Evolutionary conservation across 768 basidiomycete species (phyloP).

Genomic region (Boletus insuetus): DNA sequence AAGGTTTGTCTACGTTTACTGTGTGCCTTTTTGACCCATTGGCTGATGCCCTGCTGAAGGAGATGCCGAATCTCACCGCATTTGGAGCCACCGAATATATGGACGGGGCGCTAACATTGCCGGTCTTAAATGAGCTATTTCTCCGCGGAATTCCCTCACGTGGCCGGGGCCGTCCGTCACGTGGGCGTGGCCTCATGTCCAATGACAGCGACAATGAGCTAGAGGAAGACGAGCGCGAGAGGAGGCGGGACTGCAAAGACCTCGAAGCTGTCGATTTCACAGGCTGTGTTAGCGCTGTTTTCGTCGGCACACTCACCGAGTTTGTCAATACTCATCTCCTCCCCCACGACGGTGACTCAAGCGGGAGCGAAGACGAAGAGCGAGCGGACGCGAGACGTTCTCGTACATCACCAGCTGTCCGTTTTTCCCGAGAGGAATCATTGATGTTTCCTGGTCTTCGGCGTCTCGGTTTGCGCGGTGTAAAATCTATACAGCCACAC

Average conservation of each 20-base stretch:
- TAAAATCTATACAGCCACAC: slow-evolving; percentile 70
- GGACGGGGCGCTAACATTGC: slow-evolving; percentile 85
- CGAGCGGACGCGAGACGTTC: slow-evolving; percentile 30
- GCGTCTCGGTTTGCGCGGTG: slow-evolving; percentile 79
- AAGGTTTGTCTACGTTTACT: slow-evolving; percentile 49
- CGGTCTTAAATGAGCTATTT: slow-evolving; percentile 87
- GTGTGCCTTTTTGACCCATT: not conserved
- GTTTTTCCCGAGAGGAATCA: slow-evolving; percentile 44
- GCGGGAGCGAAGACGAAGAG: slow-evolving; percentile 42
- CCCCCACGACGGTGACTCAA: slow-evolving; percentile 39
- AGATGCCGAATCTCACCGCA: slow-evolving; percentile 79
- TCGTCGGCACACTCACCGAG: slow-evolving; percentile 80
- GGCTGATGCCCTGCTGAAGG: slow-evolving; percentile 43
- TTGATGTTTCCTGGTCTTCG: slow-evolving; percentile 65
- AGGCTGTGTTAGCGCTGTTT: slow-evolving; percentile 90
- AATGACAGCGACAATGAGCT: slow-evolving; percentile 58
- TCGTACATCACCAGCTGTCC: slow-evolving; percentile 34
- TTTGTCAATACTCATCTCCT: slow-evolving; percentile 71
- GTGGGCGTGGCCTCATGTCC: slow-evolving; percentile 53
- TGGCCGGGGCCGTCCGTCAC: slow-evolving; percentile 63
- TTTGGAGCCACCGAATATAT: slow-evolving; percentile 99
- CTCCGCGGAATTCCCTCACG: slow-evolving; percentile 77
- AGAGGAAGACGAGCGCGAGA: slow-evolving; percentile 76
- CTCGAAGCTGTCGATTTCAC: slow-evolving; percentile 91
- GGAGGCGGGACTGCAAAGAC: slow-evolving; percentile 69